phyloP scores from a whole-genome alignment of 805 yeast species.

The Suhomyces canberraensis region DNA sequence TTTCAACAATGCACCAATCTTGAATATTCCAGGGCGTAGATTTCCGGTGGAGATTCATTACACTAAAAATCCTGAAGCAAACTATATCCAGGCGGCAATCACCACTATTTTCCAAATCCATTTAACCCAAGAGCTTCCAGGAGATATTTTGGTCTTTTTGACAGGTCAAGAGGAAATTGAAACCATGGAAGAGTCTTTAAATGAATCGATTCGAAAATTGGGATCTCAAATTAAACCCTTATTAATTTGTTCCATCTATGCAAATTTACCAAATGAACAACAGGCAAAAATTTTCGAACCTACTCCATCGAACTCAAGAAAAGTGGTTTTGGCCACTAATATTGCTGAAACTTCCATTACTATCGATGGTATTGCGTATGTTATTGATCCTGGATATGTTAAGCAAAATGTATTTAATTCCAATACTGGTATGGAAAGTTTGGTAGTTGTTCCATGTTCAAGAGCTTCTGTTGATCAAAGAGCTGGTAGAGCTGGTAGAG shows the following conservation, averaged over 20 bases:
- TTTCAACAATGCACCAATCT: slow-evolving; percentile 80
- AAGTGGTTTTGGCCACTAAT: slow-evolving; percentile 91
- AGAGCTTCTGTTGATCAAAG: slow-evolving; percentile 45
- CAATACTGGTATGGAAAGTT: slow-evolving; percentile 43
- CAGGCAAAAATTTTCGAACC: slow-evolving; percentile 83
- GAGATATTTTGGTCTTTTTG: slow-evolving; percentile 85
- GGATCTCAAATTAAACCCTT: slow-evolving; percentile 61
- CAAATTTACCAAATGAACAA: slow-evolving; percentile 82
- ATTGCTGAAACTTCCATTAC: slow-evolving; percentile 61
- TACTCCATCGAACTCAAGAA: slow-evolving; percentile 74
- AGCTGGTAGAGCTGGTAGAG: slow-evolving; percentile 48
- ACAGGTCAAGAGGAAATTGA: slow-evolving; percentile 98
- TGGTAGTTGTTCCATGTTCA: slow-evolving; percentile 45
- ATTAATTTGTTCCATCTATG: slow-evolving; percentile 82
- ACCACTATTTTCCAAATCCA: slow-evolving; percentile 88
- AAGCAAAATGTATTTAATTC: slow-evolving; percentile 43
- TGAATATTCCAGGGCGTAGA: slow-evolving; percentile 89
- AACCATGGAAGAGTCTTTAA: slow-evolving; percentile 64
- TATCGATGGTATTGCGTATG: slow-evolving; percentile 41
- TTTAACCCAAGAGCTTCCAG: slow-evolving; percentile 57
- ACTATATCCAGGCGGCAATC: slow-evolving; percentile 85
- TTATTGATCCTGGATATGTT: slow-evolving; percentile 45
- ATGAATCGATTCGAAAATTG: slow-evolving; percentile 61
- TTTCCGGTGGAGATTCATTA: slow-evolving; percentile 86
- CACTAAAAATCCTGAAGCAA: slow-evolving; percentile 84